Evolutionary conservation across 352 stramenopile species (phyloP), one percentile per base, ranked within the genome.

Genomic region (Albugo candida): DNA sequence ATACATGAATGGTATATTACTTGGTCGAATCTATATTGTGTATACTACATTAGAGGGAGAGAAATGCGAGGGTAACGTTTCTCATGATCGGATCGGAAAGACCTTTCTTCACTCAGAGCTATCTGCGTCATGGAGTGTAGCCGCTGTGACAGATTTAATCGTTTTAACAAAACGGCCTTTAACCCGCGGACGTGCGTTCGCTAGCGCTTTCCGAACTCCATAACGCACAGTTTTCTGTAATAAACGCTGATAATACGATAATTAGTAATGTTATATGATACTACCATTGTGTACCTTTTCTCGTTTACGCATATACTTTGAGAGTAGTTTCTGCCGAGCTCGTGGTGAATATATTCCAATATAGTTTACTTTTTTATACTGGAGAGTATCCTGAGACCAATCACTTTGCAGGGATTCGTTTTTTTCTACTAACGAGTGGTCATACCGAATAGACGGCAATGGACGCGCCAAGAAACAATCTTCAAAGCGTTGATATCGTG

Each of bases 111-210:
- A 31, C 24, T 31, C 24, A 8, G 24, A 31, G 24, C 24, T 31
- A 8, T 31, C 24, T 8, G 8, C 24, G 24, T 31, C 46, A 20
- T 53, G 39, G 13, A 53, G 39, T 8, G 41, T 45, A 18, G 70
- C 72, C 18, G 71, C 75, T 6, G 71, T 87, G 46, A 87, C 67
- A 37, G 75, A 70, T 53, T 74, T 64, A 63, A 77, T 67, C 4
- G 75, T 87, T 67, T 87, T 87, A 49, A 84, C 71, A 56, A 87
- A 87, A 17, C 75, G 71, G 37, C 75, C 75, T 56, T 83, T 87
- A 36, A 84, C 71, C 11, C 75, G 67, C 20, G 75, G 71, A 3
- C 74, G 71, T 13, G 74, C 74, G 36, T 84, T 84, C 41, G 75
- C 75, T 36, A 84, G 64, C 42, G 75, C 83, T 47, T 87, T 87